Conservation (phyloP, 768 basidiomycete genomes). For the Pleurotus eryngii region DNA sequence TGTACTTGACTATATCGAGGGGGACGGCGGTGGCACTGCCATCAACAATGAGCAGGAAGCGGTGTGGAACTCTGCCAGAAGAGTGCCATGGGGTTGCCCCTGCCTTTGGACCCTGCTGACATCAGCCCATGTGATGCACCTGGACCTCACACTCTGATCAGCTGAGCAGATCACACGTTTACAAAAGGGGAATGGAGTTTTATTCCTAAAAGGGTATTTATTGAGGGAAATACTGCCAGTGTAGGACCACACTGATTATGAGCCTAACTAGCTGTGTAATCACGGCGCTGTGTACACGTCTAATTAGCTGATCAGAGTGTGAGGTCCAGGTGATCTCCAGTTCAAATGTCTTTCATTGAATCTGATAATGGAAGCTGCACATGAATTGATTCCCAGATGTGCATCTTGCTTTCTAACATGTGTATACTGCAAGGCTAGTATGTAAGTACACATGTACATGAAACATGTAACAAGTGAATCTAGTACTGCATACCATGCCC, state of each 20-base stretch:
- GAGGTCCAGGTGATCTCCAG: too few relatives aligned
- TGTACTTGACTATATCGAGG: neutral
- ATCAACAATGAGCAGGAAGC: neutral
- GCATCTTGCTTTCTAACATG: too few relatives aligned
- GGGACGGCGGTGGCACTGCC: neutral
- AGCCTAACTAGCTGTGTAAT: neutral
- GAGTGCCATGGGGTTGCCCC: neutral
- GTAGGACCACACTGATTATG: neutral
- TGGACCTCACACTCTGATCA: neutral
- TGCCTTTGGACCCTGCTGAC: neutral
- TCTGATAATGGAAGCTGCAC: too few relatives aligned
- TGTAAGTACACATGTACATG: too few relatives aligned
- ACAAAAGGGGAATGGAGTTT: neutral
- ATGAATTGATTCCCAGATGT: too few relatives aligned
- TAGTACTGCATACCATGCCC: too few relatives aligned
- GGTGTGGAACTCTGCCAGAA: neutral
- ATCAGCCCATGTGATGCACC: neutral
- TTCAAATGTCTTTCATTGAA: too few relatives aligned
- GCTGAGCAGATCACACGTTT: neutral
- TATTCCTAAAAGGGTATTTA: neutral
- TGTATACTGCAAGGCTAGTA: too few relatives aligned
- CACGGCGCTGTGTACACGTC: neutral
- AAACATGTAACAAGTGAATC: too few relatives aligned
- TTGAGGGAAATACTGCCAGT: neutral
- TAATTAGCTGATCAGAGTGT: constrained; percentile 1